These are phyloP conservation scores for Daldinia caldariorum DNA, from an alignment of 495 filamentous ascomycete genomes.

Conservation along the genomic window DNA sequence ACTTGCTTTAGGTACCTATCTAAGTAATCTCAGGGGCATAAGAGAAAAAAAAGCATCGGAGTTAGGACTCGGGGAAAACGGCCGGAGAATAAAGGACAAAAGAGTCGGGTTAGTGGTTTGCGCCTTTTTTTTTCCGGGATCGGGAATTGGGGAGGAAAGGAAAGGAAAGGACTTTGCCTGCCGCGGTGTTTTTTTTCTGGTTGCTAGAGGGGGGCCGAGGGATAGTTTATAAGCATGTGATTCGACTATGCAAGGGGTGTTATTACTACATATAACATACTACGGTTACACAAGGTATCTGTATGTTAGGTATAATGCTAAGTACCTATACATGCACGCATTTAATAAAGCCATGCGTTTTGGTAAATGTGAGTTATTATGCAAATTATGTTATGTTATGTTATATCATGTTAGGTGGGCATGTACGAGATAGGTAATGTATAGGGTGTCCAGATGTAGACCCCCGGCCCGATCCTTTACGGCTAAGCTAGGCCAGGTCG, in stretches of 20 bases:
- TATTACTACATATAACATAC: too few relatives aligned
- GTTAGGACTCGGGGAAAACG: neutral
- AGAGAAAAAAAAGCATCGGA: too few relatives aligned
- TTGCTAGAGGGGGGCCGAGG: neutral
- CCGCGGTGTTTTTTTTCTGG: neutral
- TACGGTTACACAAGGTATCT: too few relatives aligned
- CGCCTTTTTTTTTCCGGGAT: too few relatives aligned
- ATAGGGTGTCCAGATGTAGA: neutral
- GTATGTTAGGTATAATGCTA: too few relatives aligned
- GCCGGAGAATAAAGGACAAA: neutral
- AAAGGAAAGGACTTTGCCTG: too few relatives aligned
- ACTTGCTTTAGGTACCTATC: too few relatives aligned
- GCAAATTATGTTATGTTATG: too few relatives aligned
- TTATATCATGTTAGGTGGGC: neutral
- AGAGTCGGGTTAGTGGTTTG: too few relatives aligned
- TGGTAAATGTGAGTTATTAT: neutral
- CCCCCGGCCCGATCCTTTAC: slow-evolving; percentile 1
- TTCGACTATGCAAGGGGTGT: neutral
- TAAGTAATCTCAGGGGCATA: too few relatives aligned
- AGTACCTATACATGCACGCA: neutral
- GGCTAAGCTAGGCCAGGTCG: neutral
- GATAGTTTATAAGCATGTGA: neutral
- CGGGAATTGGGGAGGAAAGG: too few relatives aligned
- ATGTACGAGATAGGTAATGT: too few relatives aligned
- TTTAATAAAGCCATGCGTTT: neutral